Percentiles rank a stretch among this genome's conserved stretches.
Evolutionary conservation across 208 protist genomes (phyloP).

Genomic region (Vickermania spadyakhi): DNA sequence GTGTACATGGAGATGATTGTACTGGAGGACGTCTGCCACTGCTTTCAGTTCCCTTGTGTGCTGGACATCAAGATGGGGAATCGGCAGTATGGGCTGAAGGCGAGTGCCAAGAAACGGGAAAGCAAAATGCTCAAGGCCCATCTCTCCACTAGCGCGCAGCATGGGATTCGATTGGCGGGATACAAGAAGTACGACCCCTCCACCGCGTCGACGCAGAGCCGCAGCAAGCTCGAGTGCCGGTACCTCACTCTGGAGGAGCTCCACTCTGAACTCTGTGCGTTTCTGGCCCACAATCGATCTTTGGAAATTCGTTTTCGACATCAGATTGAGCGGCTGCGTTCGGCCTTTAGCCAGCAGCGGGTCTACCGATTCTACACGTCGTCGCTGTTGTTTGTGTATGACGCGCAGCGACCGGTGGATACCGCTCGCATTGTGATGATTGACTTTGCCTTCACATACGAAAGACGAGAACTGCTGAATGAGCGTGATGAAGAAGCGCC

Average conservation of each 20-base stretch:
- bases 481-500: constrained; percentile 49
- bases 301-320: constrained; percentile 23
- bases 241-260: constrained; percentile 33
- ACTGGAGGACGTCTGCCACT: constrained; percentile 75
- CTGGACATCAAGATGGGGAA: constrained; percentile 84
- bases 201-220: constrained; percentile 30
- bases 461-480: constrained; percentile 43
- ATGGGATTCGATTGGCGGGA: constrained; percentile 74
- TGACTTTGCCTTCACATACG: constrained; percentile 86
- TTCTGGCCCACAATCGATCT: constrained; percentile 17
- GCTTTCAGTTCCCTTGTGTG: constrained; percentile 62
- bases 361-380: constrained; percentile 82
- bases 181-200: constrained; percentile 55
- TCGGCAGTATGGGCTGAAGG: constrained; percentile 75
- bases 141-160: constrained; percentile 45
- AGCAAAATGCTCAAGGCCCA: constrained; percentile 68
- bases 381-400: constrained; percentile 82
- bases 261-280: constrained; percentile 30
- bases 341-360: constrained; percentile 43
- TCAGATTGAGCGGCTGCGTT: constrained; percentile 44
- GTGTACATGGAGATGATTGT: constrained; percentile 47
- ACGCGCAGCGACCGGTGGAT: constrained; percentile 41
- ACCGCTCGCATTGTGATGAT: constrained; percentile 81
- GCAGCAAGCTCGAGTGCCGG: constrained; percentile 54
- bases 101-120: constrained; percentile 39